Conservation (phyloP, 768 basidiomycete species). For the Coprinopsis marcescibilis region DNA sequence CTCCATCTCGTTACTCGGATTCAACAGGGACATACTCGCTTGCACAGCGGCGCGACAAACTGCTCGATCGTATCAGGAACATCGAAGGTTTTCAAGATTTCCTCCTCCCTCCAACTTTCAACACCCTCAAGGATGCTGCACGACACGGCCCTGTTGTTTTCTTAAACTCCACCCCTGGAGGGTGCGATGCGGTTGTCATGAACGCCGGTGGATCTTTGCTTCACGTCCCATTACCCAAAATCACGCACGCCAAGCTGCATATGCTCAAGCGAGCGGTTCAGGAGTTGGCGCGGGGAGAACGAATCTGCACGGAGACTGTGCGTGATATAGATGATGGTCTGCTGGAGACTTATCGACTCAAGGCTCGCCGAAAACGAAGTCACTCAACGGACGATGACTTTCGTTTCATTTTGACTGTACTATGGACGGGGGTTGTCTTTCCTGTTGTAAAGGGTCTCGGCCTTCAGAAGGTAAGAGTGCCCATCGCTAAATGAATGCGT, state of each 20-base stretch:
- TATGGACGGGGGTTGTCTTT: neutral
- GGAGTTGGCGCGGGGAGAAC: too few species aligned
- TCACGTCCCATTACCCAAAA: too few species aligned
- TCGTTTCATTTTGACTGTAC: neutral
- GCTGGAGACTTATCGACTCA: neutral
- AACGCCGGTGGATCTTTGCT: too few species aligned
- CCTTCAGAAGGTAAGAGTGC: neutral
- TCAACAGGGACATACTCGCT: too few species aligned
- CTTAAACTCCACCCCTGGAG: neutral
- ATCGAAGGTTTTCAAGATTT: slow-evolving; percentile 2
- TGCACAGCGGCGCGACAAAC: too few species aligned
- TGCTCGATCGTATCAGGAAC: neutral
- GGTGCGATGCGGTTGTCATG: neutral
- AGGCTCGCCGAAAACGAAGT: neutral
- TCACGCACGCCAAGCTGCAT: too few species aligned
- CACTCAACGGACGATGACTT: neutral
- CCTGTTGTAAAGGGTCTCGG: neutral
- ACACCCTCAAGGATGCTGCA: neutral
- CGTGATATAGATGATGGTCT: neutral
- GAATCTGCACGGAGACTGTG: too few species aligned
- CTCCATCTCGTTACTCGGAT: too few species aligned
- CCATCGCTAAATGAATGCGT: neutral
- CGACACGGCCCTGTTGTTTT: neutral
- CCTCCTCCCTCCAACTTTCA: neutral
- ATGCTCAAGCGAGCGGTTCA: too few species aligned